Evolutionary conservation across 2,329 filamentous ascomycete genomes (phyloP).

Genomic region (Plenodomus lindquistii): DNA sequence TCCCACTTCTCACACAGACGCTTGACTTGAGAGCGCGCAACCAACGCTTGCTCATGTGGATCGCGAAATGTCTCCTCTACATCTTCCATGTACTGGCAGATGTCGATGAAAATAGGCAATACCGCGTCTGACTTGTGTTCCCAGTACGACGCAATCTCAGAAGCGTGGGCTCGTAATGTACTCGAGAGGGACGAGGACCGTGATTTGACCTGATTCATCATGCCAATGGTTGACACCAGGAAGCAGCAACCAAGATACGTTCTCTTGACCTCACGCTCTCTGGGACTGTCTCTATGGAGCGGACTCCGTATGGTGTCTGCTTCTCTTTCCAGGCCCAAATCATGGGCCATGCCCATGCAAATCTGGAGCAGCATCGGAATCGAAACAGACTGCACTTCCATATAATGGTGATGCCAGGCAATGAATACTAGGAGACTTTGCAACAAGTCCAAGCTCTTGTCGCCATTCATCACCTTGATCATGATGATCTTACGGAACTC

Average conservation of each 20-base stretch:
- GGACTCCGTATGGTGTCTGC: slow-evolving; percentile 21
- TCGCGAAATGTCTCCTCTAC: slow-evolving; percentile 38
- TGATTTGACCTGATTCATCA: slow-evolving; percentile 28
- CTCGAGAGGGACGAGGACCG: slow-evolving; percentile 32
- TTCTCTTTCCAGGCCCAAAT: slow-evolving; percentile 35
- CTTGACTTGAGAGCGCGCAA: slow-evolving; percentile 37
- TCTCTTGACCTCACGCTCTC: slow-evolving; percentile 37
- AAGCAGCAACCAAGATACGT: slow-evolving; percentile 44
- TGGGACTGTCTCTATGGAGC: slow-evolving; percentile 22
- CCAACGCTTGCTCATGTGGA: slow-evolving; percentile 32
- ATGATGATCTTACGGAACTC: slow-evolving; percentile 43
- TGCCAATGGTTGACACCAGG: slow-evolving; percentile 30
- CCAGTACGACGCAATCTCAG: slow-evolving; percentile 35
- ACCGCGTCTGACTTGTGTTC: slow-evolving; percentile 36
- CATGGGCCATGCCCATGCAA: slow-evolving; percentile 37
- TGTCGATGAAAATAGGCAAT: slow-evolving; percentile 35
- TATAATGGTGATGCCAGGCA: slow-evolving; percentile 45
- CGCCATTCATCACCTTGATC: slow-evolving; percentile 42
- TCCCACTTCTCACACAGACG: slow-evolving; percentile 42
- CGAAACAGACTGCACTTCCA: slow-evolving; percentile 40
- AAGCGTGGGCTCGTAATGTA: slow-evolving; percentile 35
- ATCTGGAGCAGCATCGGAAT: slow-evolving; percentile 41
- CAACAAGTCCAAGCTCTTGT: slow-evolving; percentile 40
- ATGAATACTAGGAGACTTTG: slow-evolving; percentile 41
- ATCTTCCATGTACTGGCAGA: slow-evolving; percentile 42